Evolutionary conservation across 805 yeast species (phyloP), one percentile per base, ranked within the genome.

Genomic region (Wickerhamia fluorescens): DNA sequence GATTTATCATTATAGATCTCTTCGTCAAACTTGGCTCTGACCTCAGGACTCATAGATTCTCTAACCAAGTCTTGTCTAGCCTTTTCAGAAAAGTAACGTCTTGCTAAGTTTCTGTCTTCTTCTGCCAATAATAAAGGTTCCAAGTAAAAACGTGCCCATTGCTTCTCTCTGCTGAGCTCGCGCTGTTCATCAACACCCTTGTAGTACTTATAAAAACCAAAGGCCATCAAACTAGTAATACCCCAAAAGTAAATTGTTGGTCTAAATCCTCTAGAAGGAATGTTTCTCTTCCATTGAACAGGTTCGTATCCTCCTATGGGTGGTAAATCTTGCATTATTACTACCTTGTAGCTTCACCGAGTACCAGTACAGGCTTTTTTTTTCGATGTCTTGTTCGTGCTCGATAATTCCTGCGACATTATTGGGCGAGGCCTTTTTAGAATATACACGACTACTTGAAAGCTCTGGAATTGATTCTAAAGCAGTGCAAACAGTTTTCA

Each of bases 241-340:
- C 78, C 73, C 49, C 73, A 73, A 36, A 84, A 67, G 62, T 79
- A 84, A 24, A 82, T 65, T 24, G 74, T 61, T 10, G 94, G 92
- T 34, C 89, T 66, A 61, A 84, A 84, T 3, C 95, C 95, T 42
- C 95, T 68, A 2, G 89, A 62, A 14, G 95, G 95, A 27, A 85
- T 59, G 55, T 84, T 79, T 53, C 94, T 73, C 61, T 79, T 80
- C 94, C 94, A 85, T 61, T 84, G 95, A 36, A 85, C 73, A 24
- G 82, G 80, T 40, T 80, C 87, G 48, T 85, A 84, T 37, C 95
- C 94, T 33, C 83, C 85, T 45, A 73, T 65, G 34, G 95, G 95
- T 48, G 95, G 95, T 49, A 85, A 61, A 49, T 85, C 95, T 68
- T 85, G 95, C 70, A 64, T 64, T 16, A 16, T 36, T 11, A 19